phyloP scores from a whole-genome alignment of 1,284 basidiomycete genomes.

The Veloboletus limbatus region DNA sequence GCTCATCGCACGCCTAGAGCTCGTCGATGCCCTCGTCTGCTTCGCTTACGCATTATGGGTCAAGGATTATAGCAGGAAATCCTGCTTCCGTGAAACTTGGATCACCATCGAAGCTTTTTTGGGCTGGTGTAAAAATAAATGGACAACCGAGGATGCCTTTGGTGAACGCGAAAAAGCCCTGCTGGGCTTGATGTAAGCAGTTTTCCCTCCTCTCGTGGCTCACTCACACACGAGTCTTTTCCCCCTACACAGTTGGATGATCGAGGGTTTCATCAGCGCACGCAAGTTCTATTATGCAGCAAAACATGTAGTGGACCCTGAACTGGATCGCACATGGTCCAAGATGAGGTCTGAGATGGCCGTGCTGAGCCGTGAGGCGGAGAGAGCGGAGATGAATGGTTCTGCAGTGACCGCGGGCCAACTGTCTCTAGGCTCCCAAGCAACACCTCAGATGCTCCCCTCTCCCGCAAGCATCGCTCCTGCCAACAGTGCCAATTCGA shows the following conservation, averaged over 20 bases:
- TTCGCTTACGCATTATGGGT: constrained; percentile 74
- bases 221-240: constrained; percentile 32
- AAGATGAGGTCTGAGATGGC: constrained; percentile 44
- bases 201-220: constrained; percentile 22
- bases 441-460: constrained; percentile 67
- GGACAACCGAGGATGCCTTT: constrained; percentile 56
- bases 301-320: constrained; percentile 41
- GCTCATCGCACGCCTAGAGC: constrained; percentile 70
- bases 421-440: constrained; percentile 41
- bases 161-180: constrained; percentile 72
- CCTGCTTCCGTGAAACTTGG: constrained; percentile 59
- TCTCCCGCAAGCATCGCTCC: constrained; percentile 67
- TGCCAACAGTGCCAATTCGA: constrained; percentile 68
- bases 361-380: constrained; percentile 46
- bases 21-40: constrained; percentile 68
- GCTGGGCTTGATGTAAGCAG: constrained; percentile 69
- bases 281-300: constrained; percentile 54
- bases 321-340: constrained; percentile 39
- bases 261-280: constrained; percentile 66
- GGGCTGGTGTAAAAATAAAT: constrained; percentile 64
- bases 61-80: constrained; percentile 53
- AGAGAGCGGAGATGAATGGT: constrained; percentile 38
- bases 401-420: constrained; percentile 36
- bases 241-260: constrained; percentile 54
- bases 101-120: constrained; percentile 59